Base-by-base conservation (phyloP, 108 stramenopile species). In the Pelagomonas calceolata region DNA sequence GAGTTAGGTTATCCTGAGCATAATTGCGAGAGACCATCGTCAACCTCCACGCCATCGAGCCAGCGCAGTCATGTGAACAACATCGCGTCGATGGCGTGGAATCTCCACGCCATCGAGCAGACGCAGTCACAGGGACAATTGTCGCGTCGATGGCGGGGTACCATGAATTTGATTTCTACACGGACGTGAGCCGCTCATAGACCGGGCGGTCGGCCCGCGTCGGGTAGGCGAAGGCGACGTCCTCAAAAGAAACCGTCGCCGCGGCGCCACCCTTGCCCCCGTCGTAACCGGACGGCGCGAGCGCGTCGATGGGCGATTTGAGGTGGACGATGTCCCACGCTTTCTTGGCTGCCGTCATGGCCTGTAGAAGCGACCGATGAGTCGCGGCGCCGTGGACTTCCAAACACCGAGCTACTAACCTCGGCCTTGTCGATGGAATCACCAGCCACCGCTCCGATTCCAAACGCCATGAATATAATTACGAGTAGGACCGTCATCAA, bases 141-240 rank as follows among this genome's bases (percentile, higher is more conserved):
- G n/a, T n/a, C n/a, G n/a, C n/a, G n/a, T n/a, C n/a, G n/a, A n/a
- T n/a, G n/a, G n/a, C n/a, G n/a, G n/a, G n/a, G n/a, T n/a, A n/a
- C n/a, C n/a, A n/a, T n/a, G n/a, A n/a, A n/a, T n/a, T n/a, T n/a
- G n/a, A 80, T 60, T 73, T 72, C 32, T 98, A 88, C 0, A 71
- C 70, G 35, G 97, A 75, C 63, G 81, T 78, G 68, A 95, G 67
- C 44, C 81, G 74, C 67, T 83, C 75, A 70, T 95, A 78, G 21
- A 93, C 89, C 29, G 66, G 70, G 33, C 77, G 70, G 36, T 92
- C 81, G 16, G 95, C 93, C 71, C 97, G 75, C 32, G 92, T 80
- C 4, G 95, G 92, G 77, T 98, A 99, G 33, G 86, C 73, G 81
- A 99, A 99, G 5, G 74, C 70, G 10, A 98, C 89, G 68, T 89